Conservation (phyloP, 257 asterid genomes). For the Linaria vulgaris region DNA sequence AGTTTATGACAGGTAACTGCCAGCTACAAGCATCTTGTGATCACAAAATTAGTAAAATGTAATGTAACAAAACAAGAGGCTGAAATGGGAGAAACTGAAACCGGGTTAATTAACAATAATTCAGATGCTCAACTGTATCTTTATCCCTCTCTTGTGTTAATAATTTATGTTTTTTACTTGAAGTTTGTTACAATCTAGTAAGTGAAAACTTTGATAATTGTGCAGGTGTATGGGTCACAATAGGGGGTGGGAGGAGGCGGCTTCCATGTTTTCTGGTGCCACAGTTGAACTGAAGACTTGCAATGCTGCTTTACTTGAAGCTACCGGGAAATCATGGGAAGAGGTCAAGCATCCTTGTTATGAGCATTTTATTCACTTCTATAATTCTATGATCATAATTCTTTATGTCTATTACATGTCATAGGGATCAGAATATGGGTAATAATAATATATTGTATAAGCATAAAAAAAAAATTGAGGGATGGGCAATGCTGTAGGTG, state of each 20-base stretch:
- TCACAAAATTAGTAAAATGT: not conserved
- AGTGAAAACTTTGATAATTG: constrained; percentile 5
- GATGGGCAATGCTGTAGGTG: not conserved
- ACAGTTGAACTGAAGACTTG: constrained; percentile 78
- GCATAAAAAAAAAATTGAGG: not conserved
- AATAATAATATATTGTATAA: not conserved
- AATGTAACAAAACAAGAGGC: not conserved
- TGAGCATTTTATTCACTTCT: constrained; percentile 13
- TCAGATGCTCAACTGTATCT: constrained; percentile 4
- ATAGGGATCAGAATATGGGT: constrained; percentile 13
- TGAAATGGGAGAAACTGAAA: not conserved
- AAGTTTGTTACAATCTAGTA: constrained; percentile 6
- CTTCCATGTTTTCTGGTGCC: constrained; percentile 79
- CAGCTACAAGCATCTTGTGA: not conserved
- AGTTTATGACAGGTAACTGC: constrained; percentile 7
- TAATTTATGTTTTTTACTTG: constrained; percentile 4
- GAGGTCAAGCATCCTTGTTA: constrained; percentile 48
- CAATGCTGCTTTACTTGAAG: constrained; percentile 93
- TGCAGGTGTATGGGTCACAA: constrained; percentile 99
- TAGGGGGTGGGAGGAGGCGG: constrained; percentile 97
- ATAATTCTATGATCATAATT: not conserved
- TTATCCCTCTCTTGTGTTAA: not conserved
- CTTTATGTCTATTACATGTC: constrained; percentile 7
- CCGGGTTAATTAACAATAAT: not conserved
- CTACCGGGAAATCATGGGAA: constrained; percentile 87